Evolutionary conservation across 148 eudicot species (phyloP).

Genomic region (Rhododendron ferrugineum): DNA sequence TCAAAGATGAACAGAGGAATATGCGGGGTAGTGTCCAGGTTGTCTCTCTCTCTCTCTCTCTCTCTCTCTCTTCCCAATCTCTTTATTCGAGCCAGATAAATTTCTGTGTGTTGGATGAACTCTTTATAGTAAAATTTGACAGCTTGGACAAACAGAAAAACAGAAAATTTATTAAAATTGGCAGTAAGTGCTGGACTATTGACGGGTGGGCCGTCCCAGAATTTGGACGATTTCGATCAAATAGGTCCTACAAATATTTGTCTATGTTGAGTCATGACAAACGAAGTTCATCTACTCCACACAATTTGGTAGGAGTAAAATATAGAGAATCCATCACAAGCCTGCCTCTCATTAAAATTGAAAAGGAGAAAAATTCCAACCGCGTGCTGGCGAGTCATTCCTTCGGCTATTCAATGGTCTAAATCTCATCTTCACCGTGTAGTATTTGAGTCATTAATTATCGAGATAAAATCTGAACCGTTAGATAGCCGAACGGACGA

Average conservation of each 20-base stretch:
- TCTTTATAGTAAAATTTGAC: background rate
- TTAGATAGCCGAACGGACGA: no score
- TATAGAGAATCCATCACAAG: background rate
- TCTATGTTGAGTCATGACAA: background rate
- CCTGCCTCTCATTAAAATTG: background rate
- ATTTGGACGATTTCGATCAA: slow-evolving; percentile 13
- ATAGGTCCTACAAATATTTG: slow-evolving; percentile 8
- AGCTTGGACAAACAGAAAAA: background rate
- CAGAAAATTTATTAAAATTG: background rate
- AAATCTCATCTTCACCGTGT: accelerated
- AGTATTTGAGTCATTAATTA: no score
- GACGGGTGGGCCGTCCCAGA: slow-evolving; percentile 3
- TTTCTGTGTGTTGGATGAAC: background rate
- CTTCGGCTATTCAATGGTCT: no score
- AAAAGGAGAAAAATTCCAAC: no score
- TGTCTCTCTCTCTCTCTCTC: slow-evolving; percentile 22
- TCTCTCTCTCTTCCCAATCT: background rate
- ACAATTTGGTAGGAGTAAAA: background rate
- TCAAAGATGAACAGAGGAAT: slow-evolving; percentile 60
- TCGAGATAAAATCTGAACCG: no score
- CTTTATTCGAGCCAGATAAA: slow-evolving; percentile 8
- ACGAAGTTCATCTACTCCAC: background rate
- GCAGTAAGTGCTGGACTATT: background rate
- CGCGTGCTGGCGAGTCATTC: no score
- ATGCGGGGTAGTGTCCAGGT: slow-evolving; percentile 52